Evolutionary conservation across 2,329 filamentous ascomycete genomes (phyloP), one percentile per base, ranked within the genome.

Genomic region (Cladobotryum mycophilum): DNA sequence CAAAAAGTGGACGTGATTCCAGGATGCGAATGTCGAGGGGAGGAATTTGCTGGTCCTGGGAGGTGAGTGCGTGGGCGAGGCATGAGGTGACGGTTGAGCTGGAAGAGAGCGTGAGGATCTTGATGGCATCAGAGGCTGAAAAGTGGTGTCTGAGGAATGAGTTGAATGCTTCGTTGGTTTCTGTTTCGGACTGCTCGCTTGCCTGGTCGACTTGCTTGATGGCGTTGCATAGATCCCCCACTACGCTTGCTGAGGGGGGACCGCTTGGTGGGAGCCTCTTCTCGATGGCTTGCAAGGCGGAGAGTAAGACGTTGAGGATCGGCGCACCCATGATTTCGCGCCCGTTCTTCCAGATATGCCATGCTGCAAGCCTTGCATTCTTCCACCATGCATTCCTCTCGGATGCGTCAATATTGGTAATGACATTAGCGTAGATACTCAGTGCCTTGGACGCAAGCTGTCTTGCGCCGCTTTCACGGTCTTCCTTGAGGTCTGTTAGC

Each of bases 321-420:
- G 81, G 76, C 0, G 82, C 77, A 1, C 76, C 76, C 82, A 86
- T 86, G 61, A 77, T 82, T 55, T 82, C 80, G n/a, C 81, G 74
- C 0, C 81, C 80, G 48, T 83, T 82, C 58, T 83, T 83, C 64
- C 78, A 81, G 1, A 87, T 66, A 61, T 85, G 79, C 78, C 84
- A 86, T 2, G 75, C 79, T 2, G 71, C 72, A 67, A 79, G 74
- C 13, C 79, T 71, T n/a, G 78, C 61, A 25, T 71, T 73, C 22
- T 62, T 64, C 81, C 82, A 86, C 74, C 80, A 82, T 6, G 62
- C 64, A 1, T 72, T 63, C 59, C 49, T 2, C 20, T 55, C 53
- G 1, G 41, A 60, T 25, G 30, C 45, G 6, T 65, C 61, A 36
- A 73, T 64, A 44, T 62, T 59, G 5, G 55, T 53, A 2, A 78